Evolutionary conservation across 108 stramenopile species (phyloP).

Genomic region (Mayamaea pseudoterrestris): DNA sequence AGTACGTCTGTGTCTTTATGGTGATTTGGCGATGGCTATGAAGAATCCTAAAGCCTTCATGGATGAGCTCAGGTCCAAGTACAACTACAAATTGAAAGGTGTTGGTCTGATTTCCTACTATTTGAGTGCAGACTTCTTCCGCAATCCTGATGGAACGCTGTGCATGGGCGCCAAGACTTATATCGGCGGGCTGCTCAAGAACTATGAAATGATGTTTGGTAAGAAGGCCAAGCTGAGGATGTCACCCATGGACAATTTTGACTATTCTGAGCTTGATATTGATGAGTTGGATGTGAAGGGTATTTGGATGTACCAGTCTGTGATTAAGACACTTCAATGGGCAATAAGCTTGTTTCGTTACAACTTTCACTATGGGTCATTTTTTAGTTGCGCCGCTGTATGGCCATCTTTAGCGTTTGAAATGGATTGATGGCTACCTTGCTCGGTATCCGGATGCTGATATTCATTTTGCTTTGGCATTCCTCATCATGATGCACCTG

Average conservation of each 20-base stretch:
- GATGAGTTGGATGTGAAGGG: slow-evolving; percentile 7
- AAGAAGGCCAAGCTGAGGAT: neutral
- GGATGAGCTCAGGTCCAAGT: neutral
- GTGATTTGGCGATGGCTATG: slow-evolving; percentile 8
- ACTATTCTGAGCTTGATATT: slow-evolving; percentile 20
- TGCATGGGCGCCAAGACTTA: neutral
- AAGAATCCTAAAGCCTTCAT: slow-evolving; percentile 14
- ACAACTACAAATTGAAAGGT: slow-evolving; percentile 27
- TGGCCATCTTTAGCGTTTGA: slow-evolving; percentile 20
- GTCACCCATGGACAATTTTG: neutral
- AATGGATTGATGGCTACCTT: slow-evolving; percentile 17
- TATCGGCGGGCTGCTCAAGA: slow-evolving; percentile 2
- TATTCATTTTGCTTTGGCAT: slow-evolving; percentile 2
- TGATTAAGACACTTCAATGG: slow-evolving; percentile 25
- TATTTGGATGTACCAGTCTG: slow-evolving; percentile 11
- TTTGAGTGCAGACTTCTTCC: slow-evolving; percentile 14
- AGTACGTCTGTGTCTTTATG: slow-evolving; percentile 23
- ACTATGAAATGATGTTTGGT: slow-evolving; percentile 10
- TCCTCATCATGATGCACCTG: neutral
- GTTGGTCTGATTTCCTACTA: slow-evolving; percentile 13
- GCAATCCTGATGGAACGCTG: slow-evolving; percentile 11
- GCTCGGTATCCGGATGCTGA: slow-evolving; percentile 4
- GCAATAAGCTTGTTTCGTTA: slow-evolving; percentile 19
- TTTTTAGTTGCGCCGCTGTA: slow-evolving; percentile 13
- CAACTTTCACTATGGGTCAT: slow-evolving; percentile 19